Conservation (phyloP, 176 grass and related monocot species). For the Oryza rufipogon region DNA sequence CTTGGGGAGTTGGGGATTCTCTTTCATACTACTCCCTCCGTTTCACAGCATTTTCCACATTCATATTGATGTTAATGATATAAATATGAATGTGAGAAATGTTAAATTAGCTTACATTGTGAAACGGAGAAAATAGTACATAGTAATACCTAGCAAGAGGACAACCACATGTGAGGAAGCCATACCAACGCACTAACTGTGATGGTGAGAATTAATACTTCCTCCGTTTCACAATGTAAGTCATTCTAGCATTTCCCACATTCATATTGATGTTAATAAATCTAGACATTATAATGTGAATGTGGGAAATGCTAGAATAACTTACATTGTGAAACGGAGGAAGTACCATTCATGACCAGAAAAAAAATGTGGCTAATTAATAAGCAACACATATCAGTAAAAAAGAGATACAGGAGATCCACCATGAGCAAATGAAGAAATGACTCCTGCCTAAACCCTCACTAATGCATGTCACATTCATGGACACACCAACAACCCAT, state of each 20-base stretch:
- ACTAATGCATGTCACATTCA: constrained; percentile 45
- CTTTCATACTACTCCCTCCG: too few species aligned
- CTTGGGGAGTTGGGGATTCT: neutral
- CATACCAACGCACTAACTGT: neutral
- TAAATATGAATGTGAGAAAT: too few species aligned
- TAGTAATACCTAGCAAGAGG: neutral
- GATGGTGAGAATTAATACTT: neutral
- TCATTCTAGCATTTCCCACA: too few species aligned
- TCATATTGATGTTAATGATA: too few species aligned
- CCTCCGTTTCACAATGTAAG: too few species aligned
- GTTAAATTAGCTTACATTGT: too few species aligned
- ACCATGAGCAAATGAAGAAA: constrained; percentile 28
- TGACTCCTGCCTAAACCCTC: constrained; percentile 20
- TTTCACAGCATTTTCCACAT: too few species aligned
- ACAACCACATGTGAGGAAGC: neutral
- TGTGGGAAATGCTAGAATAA: too few species aligned
- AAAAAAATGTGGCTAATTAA: neutral
- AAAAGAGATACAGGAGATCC: constrained; percentile 26
- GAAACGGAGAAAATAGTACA: too few species aligned
- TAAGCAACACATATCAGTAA: neutral
- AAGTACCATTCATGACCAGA: neutral
- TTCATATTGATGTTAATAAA: too few species aligned
- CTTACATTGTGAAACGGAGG: too few species aligned
- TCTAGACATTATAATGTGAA: too few species aligned
- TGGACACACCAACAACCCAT: constrained; percentile 46